phyloP scores from a whole-genome alignment of 78 protist genomes.

The Parvularia atlantis region DNA sequence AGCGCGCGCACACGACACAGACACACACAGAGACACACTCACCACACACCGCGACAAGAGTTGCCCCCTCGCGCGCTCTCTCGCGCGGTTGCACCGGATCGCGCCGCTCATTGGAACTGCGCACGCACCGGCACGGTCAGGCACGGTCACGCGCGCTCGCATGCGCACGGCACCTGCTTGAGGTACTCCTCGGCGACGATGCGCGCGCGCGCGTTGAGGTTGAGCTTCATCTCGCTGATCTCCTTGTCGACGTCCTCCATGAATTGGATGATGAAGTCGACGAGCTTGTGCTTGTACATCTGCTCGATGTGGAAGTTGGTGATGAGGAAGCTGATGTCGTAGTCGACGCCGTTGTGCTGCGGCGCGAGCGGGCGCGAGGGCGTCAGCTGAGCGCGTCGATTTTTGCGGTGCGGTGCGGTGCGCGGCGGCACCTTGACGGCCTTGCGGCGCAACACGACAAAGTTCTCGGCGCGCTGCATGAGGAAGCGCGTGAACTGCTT shows the following conservation, averaged over 20 bases:
- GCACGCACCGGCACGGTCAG: too few relatives aligned
- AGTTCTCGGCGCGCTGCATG: conserved; percentile 91
- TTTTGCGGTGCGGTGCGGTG: background rate
- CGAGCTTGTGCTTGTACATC: conserved; percentile 87
- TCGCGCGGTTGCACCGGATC: too few relatives aligned
- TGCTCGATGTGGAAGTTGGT: conserved; percentile 90
- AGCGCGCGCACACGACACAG: too few relatives aligned
- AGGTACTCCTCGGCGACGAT: conserved; percentile 75
- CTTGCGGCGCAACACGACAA: conserved; percentile 84
- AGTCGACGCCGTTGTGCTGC: conserved; percentile 53
- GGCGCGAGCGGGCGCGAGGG: too few relatives aligned
- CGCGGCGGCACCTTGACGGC: conserved; percentile 50
- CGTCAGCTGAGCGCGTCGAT: too few relatives aligned
- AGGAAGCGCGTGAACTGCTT: conserved; percentile 84
- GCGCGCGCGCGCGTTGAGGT: conserved; percentile 82
- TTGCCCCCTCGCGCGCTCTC: too few relatives aligned
- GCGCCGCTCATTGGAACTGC: too few relatives aligned
- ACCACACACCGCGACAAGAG: too few relatives aligned
- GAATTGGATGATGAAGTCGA: conserved; percentile 93
- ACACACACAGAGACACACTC: too few relatives aligned
- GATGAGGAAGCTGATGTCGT: conserved; percentile 91
- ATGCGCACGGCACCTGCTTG: too few relatives aligned
- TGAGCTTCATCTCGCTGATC: conserved; percentile 76
- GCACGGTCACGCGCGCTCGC: too few relatives aligned
- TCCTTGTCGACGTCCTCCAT: conserved; percentile 94